A percentile compares a stretch with the other conserved stretches of the same genome.
phyloP scores from a whole-genome alignment of 805 yeast genomes.

The Alloascoidea hylecoeti region DNA sequence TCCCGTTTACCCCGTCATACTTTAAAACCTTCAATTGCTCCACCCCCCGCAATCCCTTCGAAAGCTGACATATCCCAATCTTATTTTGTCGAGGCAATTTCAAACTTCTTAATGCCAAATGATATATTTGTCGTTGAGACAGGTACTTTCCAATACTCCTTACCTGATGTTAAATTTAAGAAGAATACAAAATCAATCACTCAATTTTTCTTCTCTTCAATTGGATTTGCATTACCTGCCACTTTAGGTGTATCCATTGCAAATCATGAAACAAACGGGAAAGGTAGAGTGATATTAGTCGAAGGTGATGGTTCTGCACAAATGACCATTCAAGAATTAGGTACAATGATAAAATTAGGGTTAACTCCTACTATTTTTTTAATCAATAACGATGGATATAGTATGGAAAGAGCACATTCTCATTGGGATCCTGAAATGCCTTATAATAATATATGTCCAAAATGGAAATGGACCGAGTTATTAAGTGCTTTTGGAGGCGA shows the following conservation, averaged over 20 bases:
- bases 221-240: conserved; percentile 64
- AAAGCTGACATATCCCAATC: conserved; percentile 7
- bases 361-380: conserved; percentile 43
- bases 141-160: conserved; percentile 51
- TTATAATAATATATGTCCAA: conserved; percentile 52
- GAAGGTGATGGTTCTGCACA: conserved; percentile 78
- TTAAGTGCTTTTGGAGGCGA: conserved; percentile 42
- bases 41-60: conserved; percentile 35
- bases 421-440: conserved; percentile 48
- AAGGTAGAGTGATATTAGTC: conserved; percentile 37
- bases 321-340: conserved; percentile 61
- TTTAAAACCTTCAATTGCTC: conserved; percentile 33
- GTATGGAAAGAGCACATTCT: conserved; percentile 52
- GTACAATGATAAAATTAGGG: conserved; percentile 32
- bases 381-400: conserved; percentile 59
- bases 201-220: conserved; percentile 53
- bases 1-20: conserved; percentile 31
- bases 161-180: conserved; percentile 40
- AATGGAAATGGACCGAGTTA: conserved; percentile 53
- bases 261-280: conserved; percentile 28
- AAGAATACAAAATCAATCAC: conserved; percentile 25
- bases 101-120: conserved; percentile 27
- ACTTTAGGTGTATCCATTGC: conserved; percentile 58
- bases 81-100: conserved; percentile 20
- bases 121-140: conserved; percentile 54